These are phyloP conservation scores for Penicillium pancosmium DNA, from an alignment of 495 filamentous ascomycete species.

Conservation along the genomic window DNA sequence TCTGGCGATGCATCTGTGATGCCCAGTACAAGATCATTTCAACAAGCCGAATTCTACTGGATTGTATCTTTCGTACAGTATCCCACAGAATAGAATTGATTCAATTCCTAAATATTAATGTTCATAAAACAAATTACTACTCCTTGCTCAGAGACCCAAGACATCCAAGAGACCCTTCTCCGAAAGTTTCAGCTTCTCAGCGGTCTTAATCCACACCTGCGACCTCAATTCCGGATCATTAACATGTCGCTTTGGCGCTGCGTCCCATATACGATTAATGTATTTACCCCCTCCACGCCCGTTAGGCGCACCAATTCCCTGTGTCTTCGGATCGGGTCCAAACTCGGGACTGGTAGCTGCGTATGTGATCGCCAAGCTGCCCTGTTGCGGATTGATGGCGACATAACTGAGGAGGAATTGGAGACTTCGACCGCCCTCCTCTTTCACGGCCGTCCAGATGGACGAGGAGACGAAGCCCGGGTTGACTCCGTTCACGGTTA, in stretches of 20 bases:
- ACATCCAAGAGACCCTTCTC: conserved; percentile 21
- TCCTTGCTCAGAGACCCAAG: conserved; percentile 3
- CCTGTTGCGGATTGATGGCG: conserved; percentile 25
- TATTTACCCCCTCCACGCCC: conserved; percentile 28
- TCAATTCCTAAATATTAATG: background rate
- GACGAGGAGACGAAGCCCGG: conserved; percentile 28
- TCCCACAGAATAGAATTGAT: too few relatives aligned
- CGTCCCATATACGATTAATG: conserved; percentile 34
- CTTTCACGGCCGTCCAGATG: conserved; percentile 17
- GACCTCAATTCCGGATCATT: conserved; percentile 15
- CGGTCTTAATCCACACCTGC: conserved; percentile 22
- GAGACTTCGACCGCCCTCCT: background rate
- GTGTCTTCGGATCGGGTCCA: conserved; percentile 22
- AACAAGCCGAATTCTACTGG: background rate
- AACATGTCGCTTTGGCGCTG: conserved; percentile 12
- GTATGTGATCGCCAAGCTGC: conserved; percentile 27
- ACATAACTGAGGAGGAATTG: conserved; percentile 8
- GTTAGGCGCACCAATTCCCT: conserved; percentile 13
- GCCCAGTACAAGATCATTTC: too few relatives aligned
- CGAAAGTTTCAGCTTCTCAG: conserved; percentile 19
- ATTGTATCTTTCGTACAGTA: background rate
- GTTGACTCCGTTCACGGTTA: conserved; percentile 30
- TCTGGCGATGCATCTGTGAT: too few relatives aligned
- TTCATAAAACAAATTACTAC: background rate
- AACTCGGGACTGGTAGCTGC: conserved; percentile 25